These are phyloP conservation scores for Agrostemma githago DNA, from an alignment of 148 eudicot species.

Conservation along the genomic window DNA sequence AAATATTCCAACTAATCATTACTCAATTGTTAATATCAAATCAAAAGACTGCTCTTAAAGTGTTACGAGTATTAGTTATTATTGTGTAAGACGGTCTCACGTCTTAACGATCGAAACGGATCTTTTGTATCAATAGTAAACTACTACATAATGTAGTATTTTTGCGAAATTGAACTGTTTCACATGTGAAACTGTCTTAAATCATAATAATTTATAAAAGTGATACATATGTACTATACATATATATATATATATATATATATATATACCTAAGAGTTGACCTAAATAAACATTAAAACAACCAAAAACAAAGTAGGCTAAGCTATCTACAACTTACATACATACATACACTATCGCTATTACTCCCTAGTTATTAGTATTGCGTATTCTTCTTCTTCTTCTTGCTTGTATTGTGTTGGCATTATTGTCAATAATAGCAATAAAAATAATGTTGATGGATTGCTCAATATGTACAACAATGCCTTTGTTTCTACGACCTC, in stretches of 20 bases:
- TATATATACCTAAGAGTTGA: constrained; percentile 26
- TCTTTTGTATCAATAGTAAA: too few relatives aligned
- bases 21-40: constrained; percentile 6
- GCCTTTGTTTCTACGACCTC: constrained; percentile 74
- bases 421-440: too few relatives aligned
- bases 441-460: constrained; percentile 40
- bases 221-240: not conserved
- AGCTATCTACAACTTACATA: not conserved
- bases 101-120: too few relatives aligned
- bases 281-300: constrained; percentile 15
- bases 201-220: too few relatives aligned
- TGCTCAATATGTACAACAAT: constrained; percentile 74
- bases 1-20: constrained; percentile 11
- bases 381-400: constrained; percentile 13
- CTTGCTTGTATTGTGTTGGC: not conserved
- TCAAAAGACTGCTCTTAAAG: constrained; percentile 13
- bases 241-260: not conserved
- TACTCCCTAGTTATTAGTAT: not conserved
- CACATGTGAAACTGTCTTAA: too few relatives aligned
- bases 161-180: too few relatives aligned
- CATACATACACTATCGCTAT: not conserved
- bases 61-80: not conserved
- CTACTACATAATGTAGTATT: too few relatives aligned
- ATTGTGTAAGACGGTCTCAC: too few relatives aligned
- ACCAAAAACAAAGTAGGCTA: not conserved